Conservation (phyloP, 2,329 filamentous ascomycete genomes). For the Nannizziopsis barbatae region DNA sequence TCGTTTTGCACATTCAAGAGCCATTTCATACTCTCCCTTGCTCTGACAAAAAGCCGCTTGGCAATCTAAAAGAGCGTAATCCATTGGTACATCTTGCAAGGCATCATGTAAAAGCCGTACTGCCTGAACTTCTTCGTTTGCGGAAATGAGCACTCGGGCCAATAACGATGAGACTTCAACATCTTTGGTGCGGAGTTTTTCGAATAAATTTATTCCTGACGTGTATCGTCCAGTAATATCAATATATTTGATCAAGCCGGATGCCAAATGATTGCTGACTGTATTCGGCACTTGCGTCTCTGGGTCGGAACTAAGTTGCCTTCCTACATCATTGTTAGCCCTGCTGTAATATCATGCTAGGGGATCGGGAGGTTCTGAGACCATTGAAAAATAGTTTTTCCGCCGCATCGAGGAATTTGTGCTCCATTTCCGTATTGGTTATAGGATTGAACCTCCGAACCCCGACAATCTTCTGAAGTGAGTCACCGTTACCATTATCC, state of each 20-base stretch:
- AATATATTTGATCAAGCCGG: slow-evolving; percentile 89
- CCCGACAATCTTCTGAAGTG: slow-evolving; percentile 94
- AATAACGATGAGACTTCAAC: slow-evolving; percentile 88
- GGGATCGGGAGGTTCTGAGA: slow-evolving; percentile 28
- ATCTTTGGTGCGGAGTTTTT: slow-evolving; percentile 83
- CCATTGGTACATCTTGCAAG: slow-evolving; percentile 86
- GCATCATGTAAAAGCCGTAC: slow-evolving; percentile 79
- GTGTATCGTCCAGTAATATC: slow-evolving; percentile 87
- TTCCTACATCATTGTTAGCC: slow-evolving; percentile 47
- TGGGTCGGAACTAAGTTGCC: slow-evolving; percentile 91
- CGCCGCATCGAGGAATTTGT: slow-evolving; percentile 86
- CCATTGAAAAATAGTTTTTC: slow-evolving; percentile 92
- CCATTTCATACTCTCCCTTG: slow-evolving; percentile 78
- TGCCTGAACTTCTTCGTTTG: slow-evolving; percentile 93
- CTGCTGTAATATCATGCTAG: not conserved
- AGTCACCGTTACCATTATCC: slow-evolving; percentile 86
- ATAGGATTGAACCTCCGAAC: slow-evolving; percentile 94
- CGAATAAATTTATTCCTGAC: slow-evolving; percentile 93
- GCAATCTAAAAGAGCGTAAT: slow-evolving; percentile 89
- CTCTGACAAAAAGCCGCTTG: slow-evolving; percentile 84
- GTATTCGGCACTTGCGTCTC: slow-evolving; percentile 96
- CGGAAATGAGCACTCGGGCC: slow-evolving; percentile 82
- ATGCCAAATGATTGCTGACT: slow-evolving; percentile 88
- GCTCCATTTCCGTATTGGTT: slow-evolving; percentile 95
- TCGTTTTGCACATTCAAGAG: slow-evolving; percentile 83